Base-by-base conservation (phyloP, 371 early-diverging fungal species). In the Capniomyces stellatus region DNA sequence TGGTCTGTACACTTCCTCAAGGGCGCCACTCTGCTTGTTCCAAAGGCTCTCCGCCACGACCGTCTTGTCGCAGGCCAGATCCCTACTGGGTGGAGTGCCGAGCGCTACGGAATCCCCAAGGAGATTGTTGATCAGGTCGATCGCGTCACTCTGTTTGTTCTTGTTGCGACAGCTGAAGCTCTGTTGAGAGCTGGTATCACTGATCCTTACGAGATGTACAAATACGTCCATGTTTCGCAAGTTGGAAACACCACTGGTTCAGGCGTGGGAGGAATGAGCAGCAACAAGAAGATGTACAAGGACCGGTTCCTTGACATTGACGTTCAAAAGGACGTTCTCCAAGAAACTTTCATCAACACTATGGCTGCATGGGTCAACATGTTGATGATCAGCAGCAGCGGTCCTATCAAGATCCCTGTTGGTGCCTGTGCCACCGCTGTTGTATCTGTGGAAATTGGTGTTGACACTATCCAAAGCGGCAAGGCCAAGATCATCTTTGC, bases 311-410 rank as follows among this genome's bases (percentile, higher is more conserved):
- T 89, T 41, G 92, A 90, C 67, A 76, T 82, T 63, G 89, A 88
- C 53, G 81, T 89, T 41, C 91, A 92, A 71, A 83, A 81, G 69
- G 94, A 94, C 67, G 85, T 92, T 63, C 72, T 94, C 56, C 94
- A 92, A 67, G 94, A 92, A 71, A 81, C 82, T 46, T 92, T 92
- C 75, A 92, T 93, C 74, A 91, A 89, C 79, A 93, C 94, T 60
- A 90, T 91, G 86, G 84, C 92, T 51, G 94, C 92, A 51, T 93
- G 94, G 94, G 76, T 93, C 64, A 93, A 93, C 75, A 76, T 93
- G 84, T 76, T 93, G 62, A 69, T 93, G 61, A 73, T 93, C 40
- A 89, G 90, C 19, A 81, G 90, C 13, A 90, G 92, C 22, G 94
- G 94, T 46, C 92, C 94, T 35, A 89, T 93, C 76, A 91, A 91